These are phyloP conservation scores for Cutaneotrichosporon arboriforme DNA, from an alignment of 1,284 basidiomycete species.

Conservation along the genomic window DNA sequence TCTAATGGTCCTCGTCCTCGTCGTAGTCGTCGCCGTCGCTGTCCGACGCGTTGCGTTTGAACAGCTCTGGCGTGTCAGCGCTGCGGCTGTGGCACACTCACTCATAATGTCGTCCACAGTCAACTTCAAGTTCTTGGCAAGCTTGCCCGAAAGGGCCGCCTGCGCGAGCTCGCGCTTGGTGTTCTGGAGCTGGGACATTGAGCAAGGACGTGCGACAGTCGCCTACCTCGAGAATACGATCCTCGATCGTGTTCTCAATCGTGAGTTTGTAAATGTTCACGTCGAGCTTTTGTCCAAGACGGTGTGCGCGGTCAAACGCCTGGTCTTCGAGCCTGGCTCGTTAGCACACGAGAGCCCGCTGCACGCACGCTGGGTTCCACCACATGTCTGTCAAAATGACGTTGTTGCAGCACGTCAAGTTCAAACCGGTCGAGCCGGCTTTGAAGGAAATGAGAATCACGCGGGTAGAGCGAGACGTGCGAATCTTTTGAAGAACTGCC, in stretches of 20 bases:
- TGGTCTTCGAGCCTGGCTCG: constrained; percentile 62
- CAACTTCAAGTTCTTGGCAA: constrained; percentile 76
- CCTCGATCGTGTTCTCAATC: constrained; percentile 81
- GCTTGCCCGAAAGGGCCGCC: constrained; percentile 82
- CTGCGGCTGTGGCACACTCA: constrained; percentile 15
- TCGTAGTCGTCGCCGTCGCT: constrained; percentile 6
- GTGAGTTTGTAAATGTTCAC: constrained; percentile 93
- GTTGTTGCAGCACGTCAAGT: constrained; percentile 89
- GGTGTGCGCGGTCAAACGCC: constrained; percentile 89
- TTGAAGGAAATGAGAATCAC: constrained; percentile 96
- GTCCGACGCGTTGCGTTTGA: background rate
- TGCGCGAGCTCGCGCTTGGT: constrained; percentile 78
- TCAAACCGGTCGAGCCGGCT: constrained; percentile 86
- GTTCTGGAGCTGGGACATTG: constrained; percentile 67
- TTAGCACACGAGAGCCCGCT: background rate
- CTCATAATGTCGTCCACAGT: constrained; percentile 74
- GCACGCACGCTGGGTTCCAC: constrained; percentile 73
- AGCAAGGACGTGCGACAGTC: constrained; percentile 7
- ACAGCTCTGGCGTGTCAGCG: constrained; percentile 13
- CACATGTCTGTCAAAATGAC: constrained; percentile 89
- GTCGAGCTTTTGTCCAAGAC: constrained; percentile 73
- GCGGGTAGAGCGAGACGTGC: constrained; percentile 55
- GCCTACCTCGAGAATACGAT: constrained; percentile 51
- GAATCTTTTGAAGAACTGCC: constrained; percentile 66
- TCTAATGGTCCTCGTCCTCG: background rate